phyloP scores from a whole-genome alignment of 371 early-diverging fungal species.

The Lichtheimia ornata region DNA sequence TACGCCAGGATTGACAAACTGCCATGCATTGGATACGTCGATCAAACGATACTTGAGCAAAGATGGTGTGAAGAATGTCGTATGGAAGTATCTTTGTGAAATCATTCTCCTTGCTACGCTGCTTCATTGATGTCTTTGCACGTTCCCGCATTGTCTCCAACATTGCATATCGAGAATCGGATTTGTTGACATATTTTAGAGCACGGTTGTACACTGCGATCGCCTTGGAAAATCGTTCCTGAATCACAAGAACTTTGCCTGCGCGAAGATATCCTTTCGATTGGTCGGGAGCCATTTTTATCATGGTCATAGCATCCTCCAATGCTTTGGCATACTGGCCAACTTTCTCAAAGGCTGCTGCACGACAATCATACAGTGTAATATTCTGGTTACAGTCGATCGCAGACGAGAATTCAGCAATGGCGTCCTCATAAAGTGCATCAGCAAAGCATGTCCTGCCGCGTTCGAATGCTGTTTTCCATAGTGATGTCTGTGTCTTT shows the following conservation, averaged over 20 bases:
- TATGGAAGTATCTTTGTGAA: conserved; percentile 32
- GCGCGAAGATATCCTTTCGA: conserved; percentile 43
- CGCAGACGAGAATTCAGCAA: conserved; percentile 25
- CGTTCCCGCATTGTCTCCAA: conserved; percentile 4
- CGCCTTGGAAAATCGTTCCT: conserved; percentile 21
- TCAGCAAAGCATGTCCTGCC: conserved; percentile 30
- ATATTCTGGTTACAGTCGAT: conserved; percentile 18
- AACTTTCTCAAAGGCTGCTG: conserved; percentile 33
- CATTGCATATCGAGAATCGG: conserved; percentile 26
- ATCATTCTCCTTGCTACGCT: conserved; percentile 11
- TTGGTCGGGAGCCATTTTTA: conserved; percentile 24
- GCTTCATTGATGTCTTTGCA: conserved; percentile 1
- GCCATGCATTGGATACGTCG: conserved; percentile 33
- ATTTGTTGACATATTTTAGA: conserved; percentile 12
- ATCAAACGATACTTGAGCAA: conserved; percentile 32
- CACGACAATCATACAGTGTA: conserved; percentile 37
- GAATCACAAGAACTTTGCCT: conserved; percentile 27
- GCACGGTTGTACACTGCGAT: conserved; percentile 25
- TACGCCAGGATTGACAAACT: conserved; percentile 38
- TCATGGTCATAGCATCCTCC: conserved; percentile 27
- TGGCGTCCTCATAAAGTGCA: conserved; percentile 25
- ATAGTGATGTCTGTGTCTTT: not conserved
- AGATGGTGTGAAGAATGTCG: conserved; percentile 35
- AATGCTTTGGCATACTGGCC: conserved; percentile 22
- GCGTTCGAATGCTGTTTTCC: conserved; percentile 28